Conservation (phyloP, 306 rosid species). For the Quercus berberidifolia region DNA sequence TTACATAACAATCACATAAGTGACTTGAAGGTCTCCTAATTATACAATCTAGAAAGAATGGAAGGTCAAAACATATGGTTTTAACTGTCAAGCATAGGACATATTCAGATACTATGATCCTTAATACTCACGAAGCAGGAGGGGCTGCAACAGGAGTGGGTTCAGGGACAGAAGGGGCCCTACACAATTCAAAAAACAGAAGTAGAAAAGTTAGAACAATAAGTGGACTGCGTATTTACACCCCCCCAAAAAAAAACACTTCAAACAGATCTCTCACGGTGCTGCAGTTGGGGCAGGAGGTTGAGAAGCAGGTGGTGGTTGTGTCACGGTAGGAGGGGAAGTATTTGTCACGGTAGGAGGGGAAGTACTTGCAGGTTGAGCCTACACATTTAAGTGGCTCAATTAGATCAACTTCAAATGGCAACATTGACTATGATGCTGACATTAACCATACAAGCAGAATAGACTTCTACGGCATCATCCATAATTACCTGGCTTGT, state of each 20-base stretch:
- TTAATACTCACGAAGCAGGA: slow-evolving; percentile 35
- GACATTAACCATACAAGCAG: background rate
- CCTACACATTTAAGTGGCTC: slow-evolving; percentile 22
- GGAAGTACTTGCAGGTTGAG: slow-evolving; percentile 29
- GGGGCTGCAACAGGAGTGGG: slow-evolving; percentile 44
- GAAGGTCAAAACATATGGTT: background rate
- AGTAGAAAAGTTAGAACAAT: background rate
- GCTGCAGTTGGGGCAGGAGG: slow-evolving; percentile 32
- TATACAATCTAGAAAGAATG: background rate
- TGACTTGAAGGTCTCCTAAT: background rate
- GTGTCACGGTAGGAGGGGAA: slow-evolving; percentile 28
- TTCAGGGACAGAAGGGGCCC: slow-evolving; percentile 37
- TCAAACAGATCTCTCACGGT: slow-evolving; percentile 27
- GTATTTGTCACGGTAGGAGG: slow-evolving; percentile 32
- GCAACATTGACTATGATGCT: background rate
- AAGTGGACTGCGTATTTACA: background rate
- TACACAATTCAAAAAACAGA: slow-evolving; percentile 23
- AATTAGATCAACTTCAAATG: slow-evolving; percentile 6
- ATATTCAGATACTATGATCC: background rate
- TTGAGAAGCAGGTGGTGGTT: slow-evolving; percentile 28
- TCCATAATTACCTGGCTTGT: slow-evolving; percentile 31
- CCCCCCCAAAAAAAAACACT: background rate
- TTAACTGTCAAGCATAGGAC: background rate
- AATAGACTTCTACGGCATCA: background rate
- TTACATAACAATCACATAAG: slow-evolving; percentile 7